phyloP scores from a whole-genome alignment of 768 basidiomycete species.

The Suillus plorans region DNA sequence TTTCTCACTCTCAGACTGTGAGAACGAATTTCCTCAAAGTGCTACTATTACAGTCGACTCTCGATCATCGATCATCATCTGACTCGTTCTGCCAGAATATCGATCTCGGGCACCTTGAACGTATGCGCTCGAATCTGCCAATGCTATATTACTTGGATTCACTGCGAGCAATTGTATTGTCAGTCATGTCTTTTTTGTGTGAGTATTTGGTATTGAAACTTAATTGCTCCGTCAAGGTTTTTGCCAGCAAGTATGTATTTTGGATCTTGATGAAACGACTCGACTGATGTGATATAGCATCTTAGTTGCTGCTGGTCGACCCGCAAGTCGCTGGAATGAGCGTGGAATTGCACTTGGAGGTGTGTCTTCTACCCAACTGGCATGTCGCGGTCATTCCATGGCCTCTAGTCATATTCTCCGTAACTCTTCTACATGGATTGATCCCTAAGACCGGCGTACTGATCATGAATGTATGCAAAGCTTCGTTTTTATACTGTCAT shows the following conservation, averaged over 20 bases:
- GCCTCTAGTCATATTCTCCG: constrained; percentile 46
- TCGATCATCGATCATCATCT: too few species aligned
- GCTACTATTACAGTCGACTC: too few species aligned
- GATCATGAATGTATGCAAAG: constrained; percentile 49
- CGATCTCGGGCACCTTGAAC: constrained; percentile 39
- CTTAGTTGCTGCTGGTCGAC: constrained; percentile 43
- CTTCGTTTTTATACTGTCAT: background rate
- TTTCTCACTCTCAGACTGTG: too few species aligned
- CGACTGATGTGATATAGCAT: constrained; percentile 34
- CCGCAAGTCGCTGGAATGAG: constrained; percentile 45
- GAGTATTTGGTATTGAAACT: background rate
- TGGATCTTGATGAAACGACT: background rate
- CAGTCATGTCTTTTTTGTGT: constrained; percentile 18
- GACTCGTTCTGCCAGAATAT: constrained; percentile 33
- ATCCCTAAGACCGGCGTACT: constrained; percentile 47
- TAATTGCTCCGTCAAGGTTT: constrained; percentile 22
- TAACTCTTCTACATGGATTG: constrained; percentile 51
- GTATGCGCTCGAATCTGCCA: constrained; percentile 32
- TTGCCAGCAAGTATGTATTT: constrained; percentile 33
- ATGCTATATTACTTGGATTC: constrained; percentile 46
- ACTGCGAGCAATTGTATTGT: constrained; percentile 51
- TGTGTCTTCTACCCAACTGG: constrained; percentile 16
- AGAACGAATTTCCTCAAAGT: too few species aligned
- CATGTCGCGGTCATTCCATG: background rate
- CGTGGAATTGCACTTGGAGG: constrained; percentile 62